Percentiles rank a stretch among this genome's conserved stretches.
Evolutionary conservation across 2,329 filamentous ascomycete species (phyloP).

Genomic region (Trichoderma breve): DNA sequence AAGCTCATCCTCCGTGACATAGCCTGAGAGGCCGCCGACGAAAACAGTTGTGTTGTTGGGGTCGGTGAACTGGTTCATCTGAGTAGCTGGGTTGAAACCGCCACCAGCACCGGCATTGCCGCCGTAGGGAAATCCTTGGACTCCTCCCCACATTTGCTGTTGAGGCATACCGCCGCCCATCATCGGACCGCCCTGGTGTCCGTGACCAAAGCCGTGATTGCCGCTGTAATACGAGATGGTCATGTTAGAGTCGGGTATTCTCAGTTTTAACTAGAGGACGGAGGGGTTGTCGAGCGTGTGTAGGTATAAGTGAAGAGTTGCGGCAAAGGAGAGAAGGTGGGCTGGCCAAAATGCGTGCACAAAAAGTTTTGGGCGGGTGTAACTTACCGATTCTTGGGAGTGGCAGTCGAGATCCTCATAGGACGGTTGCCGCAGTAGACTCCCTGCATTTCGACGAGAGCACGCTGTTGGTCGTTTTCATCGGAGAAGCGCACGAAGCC

Average conservation of each 20-base stretch:
- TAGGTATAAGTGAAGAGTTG: not conserved
- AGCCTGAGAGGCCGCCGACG: constrained; percentile 92
- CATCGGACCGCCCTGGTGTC: constrained; percentile 46
- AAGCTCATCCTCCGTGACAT: constrained; percentile 99
- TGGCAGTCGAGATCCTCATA: constrained; percentile 97
- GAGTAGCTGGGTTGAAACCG: constrained; percentile 48
- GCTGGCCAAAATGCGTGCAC: not conserved
- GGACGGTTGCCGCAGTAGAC: constrained; percentile 98
- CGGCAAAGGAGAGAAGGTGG: not conserved
- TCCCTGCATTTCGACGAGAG: constrained; percentile 96
- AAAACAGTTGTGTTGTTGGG: constrained; percentile 99
- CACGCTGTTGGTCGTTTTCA: constrained; percentile 93
- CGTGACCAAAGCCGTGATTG: constrained; percentile 42
- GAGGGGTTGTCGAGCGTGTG: no score
- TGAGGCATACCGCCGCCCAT: constrained; percentile 45
- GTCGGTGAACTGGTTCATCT: constrained; percentile 99
- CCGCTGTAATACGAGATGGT: constrained; percentile 26
- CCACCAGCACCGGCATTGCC: constrained; percentile 25
- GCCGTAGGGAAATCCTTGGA: constrained; percentile 40
- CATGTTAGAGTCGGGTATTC: not conserved
- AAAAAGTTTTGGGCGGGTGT: not conserved
- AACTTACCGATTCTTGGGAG: constrained; percentile 80
- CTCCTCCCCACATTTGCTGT: constrained; percentile 44
- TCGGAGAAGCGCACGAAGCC: constrained; percentile 97
- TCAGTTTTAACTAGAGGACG: not conserved